These are phyloP conservation scores for Amorphotheca resinae DNA, from an alignment of 495 filamentous ascomycete species.

Conservation along the genomic window DNA sequence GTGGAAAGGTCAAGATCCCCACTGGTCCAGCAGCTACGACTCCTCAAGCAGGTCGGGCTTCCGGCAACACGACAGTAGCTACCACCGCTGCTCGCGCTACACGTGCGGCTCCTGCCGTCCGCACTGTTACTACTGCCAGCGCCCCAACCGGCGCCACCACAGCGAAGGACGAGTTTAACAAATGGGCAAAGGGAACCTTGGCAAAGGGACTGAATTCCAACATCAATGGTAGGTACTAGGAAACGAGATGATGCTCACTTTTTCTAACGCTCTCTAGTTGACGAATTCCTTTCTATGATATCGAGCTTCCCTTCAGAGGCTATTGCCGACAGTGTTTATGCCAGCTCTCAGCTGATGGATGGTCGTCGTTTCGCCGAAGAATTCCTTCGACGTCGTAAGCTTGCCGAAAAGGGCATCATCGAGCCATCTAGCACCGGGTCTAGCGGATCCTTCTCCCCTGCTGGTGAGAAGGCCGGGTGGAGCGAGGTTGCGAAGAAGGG, in stretches of 20 bases:
- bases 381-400: slow-evolving; percentile 81
- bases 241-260: too few relatives aligned
- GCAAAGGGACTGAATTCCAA: slow-evolving; percentile 43
- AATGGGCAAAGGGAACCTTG: slow-evolving; percentile 74
- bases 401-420: slow-evolving; percentile 79
- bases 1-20: slow-evolving; percentile 75
- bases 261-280: too few relatives aligned
- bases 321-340: slow-evolving; percentile 81
- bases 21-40: slow-evolving; percentile 36
- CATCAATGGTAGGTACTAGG: slow-evolving; percentile 40
- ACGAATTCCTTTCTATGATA: slow-evolving; percentile 66
- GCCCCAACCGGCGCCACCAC: slow-evolving; percentile 39
- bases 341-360: slow-evolving; percentile 73
- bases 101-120: slow-evolving; percentile 10
- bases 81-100: slow-evolving; percentile 21
- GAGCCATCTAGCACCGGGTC: slow-evolving; percentile 41
- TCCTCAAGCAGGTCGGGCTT: slow-evolving; percentile 53
- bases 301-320: slow-evolving; percentile 61
- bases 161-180: slow-evolving; percentile 76
- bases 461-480: slow-evolving; percentile 57
- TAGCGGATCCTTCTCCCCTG: slow-evolving; percentile 30
- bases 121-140: slow-evolving; percentile 20
- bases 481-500: slow-evolving; percentile 95
- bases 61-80: slow-evolving; percentile 35
- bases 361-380: slow-evolving; percentile 88